Evolutionary conservation across 2,329 filamentous ascomycete species (phyloP).

Genomic region (Aspergillus pseudotamarii): DNA sequence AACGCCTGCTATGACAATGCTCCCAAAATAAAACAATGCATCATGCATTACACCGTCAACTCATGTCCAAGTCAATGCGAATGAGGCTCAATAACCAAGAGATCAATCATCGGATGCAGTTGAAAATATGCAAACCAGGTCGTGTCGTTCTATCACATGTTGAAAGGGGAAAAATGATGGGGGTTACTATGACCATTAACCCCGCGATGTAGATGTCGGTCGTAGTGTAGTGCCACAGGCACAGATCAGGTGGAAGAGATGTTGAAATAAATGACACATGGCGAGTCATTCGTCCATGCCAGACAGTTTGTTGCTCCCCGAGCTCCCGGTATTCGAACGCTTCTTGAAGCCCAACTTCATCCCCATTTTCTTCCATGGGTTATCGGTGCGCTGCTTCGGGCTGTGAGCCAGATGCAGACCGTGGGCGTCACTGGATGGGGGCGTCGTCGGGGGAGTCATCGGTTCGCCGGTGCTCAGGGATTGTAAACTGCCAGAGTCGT

Average conservation of each 20-base stretch:
- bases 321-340: constrained; percentile 30
- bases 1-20: constrained; percentile 25
- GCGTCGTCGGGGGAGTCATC: constrained; percentile 56
- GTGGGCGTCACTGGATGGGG: constrained; percentile 48
- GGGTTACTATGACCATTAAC: background rate
- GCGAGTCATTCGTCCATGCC: constrained; percentile 29
- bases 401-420: constrained; percentile 33
- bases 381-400: constrained; percentile 47
- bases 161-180: constrained; percentile 1
- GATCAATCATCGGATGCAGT: constrained; percentile 19
- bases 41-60: constrained; percentile 26
- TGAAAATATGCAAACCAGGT: constrained; percentile 19
- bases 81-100: constrained; percentile 14
- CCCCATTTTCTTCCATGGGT: constrained; percentile 57
- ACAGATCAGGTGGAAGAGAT: constrained; percentile 4
- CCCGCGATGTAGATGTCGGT: background rate
- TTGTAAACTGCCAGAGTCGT: constrained; percentile 49
- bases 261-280: constrained; percentile 5
- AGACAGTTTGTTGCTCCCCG: constrained; percentile 26
- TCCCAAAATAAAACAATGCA: constrained; percentile 20
- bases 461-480: constrained; percentile 46
- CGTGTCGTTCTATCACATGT: constrained; percentile 18
- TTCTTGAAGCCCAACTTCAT: constrained; percentile 52
- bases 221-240: background rate
- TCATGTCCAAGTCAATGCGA: constrained; percentile 23